Conservation (phyloP, 768 basidiomycete genomes). For the Clathrus columnatus region DNA sequence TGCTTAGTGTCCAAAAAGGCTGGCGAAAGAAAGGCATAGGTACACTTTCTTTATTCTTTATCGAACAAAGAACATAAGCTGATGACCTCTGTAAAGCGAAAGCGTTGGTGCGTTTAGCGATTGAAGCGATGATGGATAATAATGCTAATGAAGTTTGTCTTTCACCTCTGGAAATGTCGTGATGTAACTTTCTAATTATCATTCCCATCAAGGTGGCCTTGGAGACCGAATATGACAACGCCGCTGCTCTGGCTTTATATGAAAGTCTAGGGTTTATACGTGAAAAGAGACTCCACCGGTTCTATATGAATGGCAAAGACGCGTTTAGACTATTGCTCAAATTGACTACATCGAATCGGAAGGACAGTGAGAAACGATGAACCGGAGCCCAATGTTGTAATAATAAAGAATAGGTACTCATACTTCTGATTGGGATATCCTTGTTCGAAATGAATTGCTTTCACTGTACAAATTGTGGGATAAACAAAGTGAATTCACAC, state of each 20-base stretch:
- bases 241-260: constrained; percentile 80
- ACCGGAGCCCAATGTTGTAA: too few species aligned
- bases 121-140: constrained; percentile 73
- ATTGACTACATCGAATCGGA: constrained; percentile 31
- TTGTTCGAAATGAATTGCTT: too few species aligned
- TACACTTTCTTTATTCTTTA: constrained; percentile 30
- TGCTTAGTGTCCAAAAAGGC: constrained; percentile 81
- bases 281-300: constrained; percentile 89
- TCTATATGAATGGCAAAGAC: constrained; percentile 96
- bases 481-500: too few species aligned
- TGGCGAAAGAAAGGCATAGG: constrained; percentile 92
- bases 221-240: constrained; percentile 94
- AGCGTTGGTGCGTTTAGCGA: constrained; percentile 71
- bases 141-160: constrained; percentile 80
- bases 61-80: neutral
- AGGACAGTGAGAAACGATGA: too few species aligned
- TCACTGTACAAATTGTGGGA: too few species aligned
- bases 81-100: constrained; percentile 49
- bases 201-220: constrained; percentile 68
- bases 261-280: constrained; percentile 90
- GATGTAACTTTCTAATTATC: neutral
- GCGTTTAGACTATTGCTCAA: constrained; percentile 77
- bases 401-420: too few species aligned
- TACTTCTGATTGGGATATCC: too few species aligned
- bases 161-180: neutral